Base-by-base conservation (phyloP, 2,329 filamentous ascomycete species). In the Monosporascus cannonballus region DNA sequence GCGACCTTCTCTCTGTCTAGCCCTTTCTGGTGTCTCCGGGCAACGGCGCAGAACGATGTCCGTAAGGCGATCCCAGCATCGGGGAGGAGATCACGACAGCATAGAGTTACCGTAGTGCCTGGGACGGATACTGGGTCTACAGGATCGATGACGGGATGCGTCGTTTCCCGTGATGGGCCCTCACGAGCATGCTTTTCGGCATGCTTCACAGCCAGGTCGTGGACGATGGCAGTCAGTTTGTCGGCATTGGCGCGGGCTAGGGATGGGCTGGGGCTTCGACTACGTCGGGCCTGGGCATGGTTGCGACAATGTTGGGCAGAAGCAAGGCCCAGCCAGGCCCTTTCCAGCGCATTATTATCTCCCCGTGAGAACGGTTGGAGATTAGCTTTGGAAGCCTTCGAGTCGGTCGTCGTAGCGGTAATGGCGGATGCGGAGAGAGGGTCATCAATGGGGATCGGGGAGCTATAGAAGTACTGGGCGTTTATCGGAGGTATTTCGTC, bases 401-500 rank as follows among this genome's bases (percentile, higher is more conserved):
- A 66, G 49, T 85, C 72, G 67, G 76, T 57, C 67, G 78, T 62
- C 24, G 69, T 69, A 65, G 80, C 67, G 68, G 83, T 34, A 14
- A 34, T 64, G 71, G 78, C 69, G 11, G 76, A 72, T 1, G 86
- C 81, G 9, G 87, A 90, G n/a, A 96, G 78, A 24, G 90, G 90
- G 64, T 96, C 91, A 64, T 96, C 91, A 65, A 96, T 91, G 30
- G 90, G 86, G 48, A 93, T 80, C 14, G 84, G 76, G 11, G 90
- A 94, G 15, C 84, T 81, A 69, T 96, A 96, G 71, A 96, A 96
- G 73, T 90, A 96, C 57, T 90, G 89, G 22, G 86, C 79, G 34
- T 78, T 76, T 51, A 87, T 69, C 0, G 81, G 77, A 17, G 87
- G 86, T 24, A 80, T 76, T 50, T 73, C 75, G 51, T 77, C 71